Evolutionary conservation across 202 grass and related monocot genomes (phyloP).

Genomic region (Setaria italica): DNA sequence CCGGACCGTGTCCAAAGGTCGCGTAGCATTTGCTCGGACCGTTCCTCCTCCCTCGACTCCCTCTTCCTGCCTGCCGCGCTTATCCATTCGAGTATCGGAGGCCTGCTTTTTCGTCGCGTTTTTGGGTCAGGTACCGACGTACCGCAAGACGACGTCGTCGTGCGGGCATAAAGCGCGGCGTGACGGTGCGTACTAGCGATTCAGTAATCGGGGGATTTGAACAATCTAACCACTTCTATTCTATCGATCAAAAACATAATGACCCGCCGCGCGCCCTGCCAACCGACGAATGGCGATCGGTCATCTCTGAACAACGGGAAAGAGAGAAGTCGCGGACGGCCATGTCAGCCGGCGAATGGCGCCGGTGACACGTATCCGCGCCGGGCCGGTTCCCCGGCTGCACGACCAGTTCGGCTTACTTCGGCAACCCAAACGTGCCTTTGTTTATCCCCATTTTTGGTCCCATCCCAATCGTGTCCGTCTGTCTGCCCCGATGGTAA

Average conservation of each 20-base stretch:
- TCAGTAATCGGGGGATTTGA: not conserved
- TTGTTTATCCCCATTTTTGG: not conserved
- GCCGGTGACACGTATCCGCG: not conserved
- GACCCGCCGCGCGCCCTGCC: not conserved
- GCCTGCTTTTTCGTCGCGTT: not conserved
- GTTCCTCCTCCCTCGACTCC: too few species aligned
- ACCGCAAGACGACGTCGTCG: not conserved
- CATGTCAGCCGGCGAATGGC: not conserved
- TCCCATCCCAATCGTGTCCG: not conserved
- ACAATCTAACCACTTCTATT: too few species aligned
- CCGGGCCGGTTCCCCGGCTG: not conserved
- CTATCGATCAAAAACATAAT: not conserved
- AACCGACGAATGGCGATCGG: not conserved
- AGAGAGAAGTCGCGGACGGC: not conserved
- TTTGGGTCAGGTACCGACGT: not conserved
- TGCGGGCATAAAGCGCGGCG: not conserved
- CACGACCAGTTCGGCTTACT: not conserved
- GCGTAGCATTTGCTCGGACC: not conserved
- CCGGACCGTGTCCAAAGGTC: not conserved
- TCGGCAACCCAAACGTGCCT: not conserved
- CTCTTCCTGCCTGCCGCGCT: not conserved
- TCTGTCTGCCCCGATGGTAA: not conserved
- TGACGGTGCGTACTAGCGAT: not conserved
- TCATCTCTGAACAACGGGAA: not conserved
- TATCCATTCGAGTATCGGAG: not conserved